Conservation (phyloP, 1,284 basidiomycete genomes). For the Sanghuangporus sanghuang region DNA sequence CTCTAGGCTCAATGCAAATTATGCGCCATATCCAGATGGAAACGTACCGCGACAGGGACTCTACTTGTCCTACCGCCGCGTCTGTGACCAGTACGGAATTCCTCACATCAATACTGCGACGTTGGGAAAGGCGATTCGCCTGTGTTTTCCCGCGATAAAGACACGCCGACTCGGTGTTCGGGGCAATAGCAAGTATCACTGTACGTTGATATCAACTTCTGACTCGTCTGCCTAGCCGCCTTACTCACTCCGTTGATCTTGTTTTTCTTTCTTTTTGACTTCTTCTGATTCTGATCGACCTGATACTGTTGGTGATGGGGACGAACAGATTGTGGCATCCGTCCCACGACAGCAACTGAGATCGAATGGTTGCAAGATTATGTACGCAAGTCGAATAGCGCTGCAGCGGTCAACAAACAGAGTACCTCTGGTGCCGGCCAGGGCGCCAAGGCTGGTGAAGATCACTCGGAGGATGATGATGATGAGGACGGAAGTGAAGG, state of each 20-base stretch:
- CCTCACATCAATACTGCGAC: constrained; percentile 93
- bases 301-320: constrained; percentile 11
- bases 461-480: constrained; percentile 75
- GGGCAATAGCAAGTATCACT: constrained; percentile 91
- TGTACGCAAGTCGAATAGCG: constrained; percentile 82
- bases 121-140: constrained; percentile 87
- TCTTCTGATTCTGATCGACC: constrained; percentile 7
- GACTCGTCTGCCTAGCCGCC: neutral
- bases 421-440: constrained; percentile 48
- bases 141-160: constrained; percentile 91
- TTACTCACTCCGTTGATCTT: constrained; percentile 8
- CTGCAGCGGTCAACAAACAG: constrained; percentile 60
- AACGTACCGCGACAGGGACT: constrained; percentile 84
- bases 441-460: constrained; percentile 41
- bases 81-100: constrained; percentile 86
- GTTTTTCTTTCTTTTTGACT: constrained; percentile 20
- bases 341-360: constrained; percentile 81
- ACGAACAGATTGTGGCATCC: constrained; percentile 76
- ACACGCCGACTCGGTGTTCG: constrained; percentile 86
- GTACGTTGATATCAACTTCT: constrained; percentile 39
- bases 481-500: constrained; percentile 69
- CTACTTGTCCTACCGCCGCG: constrained; percentile 87
- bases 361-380: constrained; percentile 88
- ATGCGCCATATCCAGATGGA: constrained; percentile 85
- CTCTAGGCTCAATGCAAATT: constrained; percentile 77